Conservation (phyloP, 805 yeast genomes). For the Yarrowia sp. region DNA sequence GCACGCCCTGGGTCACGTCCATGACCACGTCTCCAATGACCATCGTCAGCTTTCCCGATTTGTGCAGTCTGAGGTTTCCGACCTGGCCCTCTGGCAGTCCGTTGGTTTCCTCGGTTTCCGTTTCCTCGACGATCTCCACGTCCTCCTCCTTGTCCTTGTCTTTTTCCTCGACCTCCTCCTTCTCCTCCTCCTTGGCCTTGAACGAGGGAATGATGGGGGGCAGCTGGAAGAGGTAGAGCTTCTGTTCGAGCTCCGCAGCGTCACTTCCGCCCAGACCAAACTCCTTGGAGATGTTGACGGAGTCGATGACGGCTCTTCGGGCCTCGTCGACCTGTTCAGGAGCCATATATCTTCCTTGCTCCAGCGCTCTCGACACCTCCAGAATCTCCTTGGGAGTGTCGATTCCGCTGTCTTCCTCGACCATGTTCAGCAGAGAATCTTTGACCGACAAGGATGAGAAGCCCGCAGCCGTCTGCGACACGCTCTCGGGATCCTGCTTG, state of each 20-base stretch:
- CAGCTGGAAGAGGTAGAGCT: slow-evolving; percentile 47
- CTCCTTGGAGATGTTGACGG: neutral
- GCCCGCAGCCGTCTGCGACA: slow-evolving; percentile 6
- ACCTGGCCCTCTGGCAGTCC: slow-evolving; percentile 53
- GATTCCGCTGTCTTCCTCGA: slow-evolving; percentile 4
- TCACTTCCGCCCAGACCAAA: slow-evolving; percentile 25
- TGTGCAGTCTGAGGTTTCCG: slow-evolving; percentile 73
- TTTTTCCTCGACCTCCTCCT: neutral
- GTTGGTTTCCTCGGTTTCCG: neutral
- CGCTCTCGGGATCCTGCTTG: slow-evolving; percentile 27
- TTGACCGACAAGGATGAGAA: neutral
- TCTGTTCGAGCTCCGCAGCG: slow-evolving; percentile 32
- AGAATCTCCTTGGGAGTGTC: slow-evolving; percentile 25
- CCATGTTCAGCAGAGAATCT: neutral
- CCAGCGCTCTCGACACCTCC: slow-evolving; percentile 18
- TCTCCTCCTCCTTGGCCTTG: slow-evolving; percentile 23
- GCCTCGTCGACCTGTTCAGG: slow-evolving; percentile 28
- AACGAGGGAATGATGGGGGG: slow-evolving; percentile 49
- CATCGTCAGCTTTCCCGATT: slow-evolving; percentile 78
- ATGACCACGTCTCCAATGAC: slow-evolving; percentile 66
- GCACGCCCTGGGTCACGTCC: slow-evolving; percentile 71
- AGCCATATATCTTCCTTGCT: slow-evolving; percentile 17
- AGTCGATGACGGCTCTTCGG: slow-evolving; percentile 2
- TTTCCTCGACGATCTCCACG: slow-evolving; percentile 26
- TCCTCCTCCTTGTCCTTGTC: slow-evolving; percentile 8